Evolutionary conservation across 495 filamentous ascomycete genomes (phyloP).

Genomic region (Xylona heveae): DNA sequence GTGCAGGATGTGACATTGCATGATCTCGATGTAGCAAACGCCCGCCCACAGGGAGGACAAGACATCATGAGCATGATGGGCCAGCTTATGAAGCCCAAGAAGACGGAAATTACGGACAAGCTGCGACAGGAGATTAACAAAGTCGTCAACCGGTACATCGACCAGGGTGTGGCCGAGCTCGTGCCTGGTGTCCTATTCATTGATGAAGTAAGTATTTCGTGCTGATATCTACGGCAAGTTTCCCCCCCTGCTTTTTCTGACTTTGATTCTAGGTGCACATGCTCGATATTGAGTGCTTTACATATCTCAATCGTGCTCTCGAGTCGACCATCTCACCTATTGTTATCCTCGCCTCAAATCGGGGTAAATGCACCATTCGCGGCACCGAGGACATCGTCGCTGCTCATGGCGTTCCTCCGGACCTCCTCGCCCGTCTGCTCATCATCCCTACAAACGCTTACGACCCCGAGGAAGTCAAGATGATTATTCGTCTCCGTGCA

Average conservation of each 20-base stretch:
- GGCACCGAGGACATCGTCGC: constrained; percentile 65
- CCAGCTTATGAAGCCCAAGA: constrained; percentile 95
- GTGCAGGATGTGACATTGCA: constrained; percentile 98
- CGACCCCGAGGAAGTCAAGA: constrained; percentile 63
- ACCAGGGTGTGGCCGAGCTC: constrained; percentile 92
- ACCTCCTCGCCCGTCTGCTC: constrained; percentile 77
- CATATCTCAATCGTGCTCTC: constrained; percentile 90
- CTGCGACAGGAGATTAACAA: constrained; percentile 91
- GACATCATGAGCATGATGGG: constrained; percentile 99
- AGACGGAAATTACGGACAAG: constrained; percentile 97
- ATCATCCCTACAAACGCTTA: constrained; percentile 90
- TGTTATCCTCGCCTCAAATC: constrained; percentile 92
- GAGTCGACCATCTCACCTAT: constrained; percentile 86
- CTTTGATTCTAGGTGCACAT: constrained; percentile 55
- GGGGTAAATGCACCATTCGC: constrained; percentile 73
- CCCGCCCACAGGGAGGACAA: constrained; percentile 83
- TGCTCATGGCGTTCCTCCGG: constrained; percentile 81
- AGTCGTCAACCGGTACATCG: constrained; percentile 94
- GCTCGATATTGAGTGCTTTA: constrained; percentile 98
- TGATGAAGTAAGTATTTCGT: constrained; percentile 69
- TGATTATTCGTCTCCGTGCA: constrained; percentile 65
- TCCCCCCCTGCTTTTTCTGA: constrained; percentile 1
- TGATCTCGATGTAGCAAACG: constrained; percentile 90
- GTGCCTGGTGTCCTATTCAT: constrained; percentile 96
- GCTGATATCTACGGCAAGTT: not conserved